Evolutionary conservation across 2,329 filamentous ascomycete species (phyloP), one percentile per base, ranked within the genome.

Genomic region (Helotiales sp.): DNA sequence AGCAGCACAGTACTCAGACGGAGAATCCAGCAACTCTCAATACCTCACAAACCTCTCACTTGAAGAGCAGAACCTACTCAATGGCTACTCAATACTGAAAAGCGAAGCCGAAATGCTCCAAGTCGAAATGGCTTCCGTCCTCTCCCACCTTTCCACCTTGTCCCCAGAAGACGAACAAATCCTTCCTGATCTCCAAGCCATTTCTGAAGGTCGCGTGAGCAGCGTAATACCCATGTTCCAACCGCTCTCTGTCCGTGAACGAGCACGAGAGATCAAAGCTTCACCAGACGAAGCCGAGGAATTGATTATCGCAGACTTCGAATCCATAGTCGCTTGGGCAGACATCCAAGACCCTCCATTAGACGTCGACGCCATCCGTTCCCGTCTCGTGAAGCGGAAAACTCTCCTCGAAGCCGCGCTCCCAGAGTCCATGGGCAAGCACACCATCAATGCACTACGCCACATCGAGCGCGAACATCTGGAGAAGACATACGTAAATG

Each of bases 221-320:
- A 34, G 34, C 9, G 47, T 38, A 15, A 24, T 56, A 2, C 8
- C 54, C 31, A 30, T 33, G 19, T 9, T 19, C 2, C 47, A 47
- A 27, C 54, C 54, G 3, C 10, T 56, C 17, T 25, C 54, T 17
- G 54, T 52, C n/a, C 46, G 54, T 22, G 47, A 52, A 17, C 15
- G 25, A 17, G 47, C 47, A 27, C 25, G 36, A 30, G 30, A 25
- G 33, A 51, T 56, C 3, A 34, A 42, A 30, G 30, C 15, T 5
- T 31, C 27, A 13, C 54, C 54, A 6, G 13, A 13, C 5, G 17
- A 56, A 17, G 17, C 33, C 25, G 15, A 44, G 10, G 24, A 46
- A 44, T 15, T 46, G n/a, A 47, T 56, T 19, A 17, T 56, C 27
- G 47, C 25, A 40, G 54, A 56, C 48, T 56, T 56, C 38, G 54